A percentile compares a stretch with the other conserved stretches of the same genome.
phyloP scores from a whole-genome alignment of 768 basidiomycete species.

The Hortiboletus campestris region DNA sequence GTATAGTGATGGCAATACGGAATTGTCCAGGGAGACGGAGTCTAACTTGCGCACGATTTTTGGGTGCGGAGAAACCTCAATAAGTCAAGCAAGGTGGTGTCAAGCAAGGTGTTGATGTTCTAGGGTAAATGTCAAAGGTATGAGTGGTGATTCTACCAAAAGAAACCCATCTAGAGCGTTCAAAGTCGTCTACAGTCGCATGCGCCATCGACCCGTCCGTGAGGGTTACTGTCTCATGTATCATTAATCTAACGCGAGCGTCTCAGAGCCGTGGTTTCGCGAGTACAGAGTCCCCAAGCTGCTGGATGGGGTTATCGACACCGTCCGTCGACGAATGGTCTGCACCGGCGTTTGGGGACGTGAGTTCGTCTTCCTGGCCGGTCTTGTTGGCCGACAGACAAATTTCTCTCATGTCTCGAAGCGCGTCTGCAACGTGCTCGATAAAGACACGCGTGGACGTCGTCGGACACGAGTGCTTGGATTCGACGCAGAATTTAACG shows the following conservation, averaged over 20 bases:
- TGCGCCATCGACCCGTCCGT: not conserved
- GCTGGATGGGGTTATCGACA: not conserved
- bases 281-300: not conserved
- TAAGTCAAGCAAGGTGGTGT: no score
- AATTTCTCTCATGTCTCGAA: slow-evolving; percentile 67
- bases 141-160: slow-evolving; percentile 10
- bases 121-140: not conserved
- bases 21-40: no score
- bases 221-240: no score
- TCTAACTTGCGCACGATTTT: no score
- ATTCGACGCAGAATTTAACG: slow-evolving; percentile 93
- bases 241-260: no score
- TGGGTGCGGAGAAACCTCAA: no score
- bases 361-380: slow-evolving; percentile 5
- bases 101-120: no score
- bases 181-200: not conserved
- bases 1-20: no score
- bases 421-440: slow-evolving; percentile 52
- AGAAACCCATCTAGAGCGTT: not conserved
- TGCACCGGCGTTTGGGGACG: not conserved
- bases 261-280: slow-evolving; percentile 20
- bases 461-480: slow-evolving; percentile 64
- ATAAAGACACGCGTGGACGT: slow-evolving; percentile 77
- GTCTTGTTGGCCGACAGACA: slow-evolving; percentile 32
- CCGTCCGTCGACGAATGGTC: not conserved